A percentile compares a stretch with the other conserved stretches of the same genome.
Conservation (phyloP, 2,329 filamentous ascomycete genomes). For the Botrytis medusae region DNA sequence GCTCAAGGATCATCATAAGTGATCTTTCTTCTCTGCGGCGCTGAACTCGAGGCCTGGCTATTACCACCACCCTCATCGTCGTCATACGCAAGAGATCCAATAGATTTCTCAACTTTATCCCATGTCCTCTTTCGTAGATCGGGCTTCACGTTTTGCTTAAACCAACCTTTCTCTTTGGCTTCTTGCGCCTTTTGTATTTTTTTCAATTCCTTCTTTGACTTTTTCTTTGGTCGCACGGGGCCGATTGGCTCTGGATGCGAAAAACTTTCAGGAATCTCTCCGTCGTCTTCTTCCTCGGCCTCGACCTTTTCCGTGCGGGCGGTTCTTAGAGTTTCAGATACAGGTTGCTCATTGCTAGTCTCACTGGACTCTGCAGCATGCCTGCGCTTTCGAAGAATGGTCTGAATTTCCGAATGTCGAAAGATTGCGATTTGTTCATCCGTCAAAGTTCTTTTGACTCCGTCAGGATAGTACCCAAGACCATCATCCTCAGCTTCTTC, state of each 20-base stretch:
- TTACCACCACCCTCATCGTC: slow-evolving; percentile 46
- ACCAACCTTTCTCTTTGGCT: slow-evolving; percentile 37
- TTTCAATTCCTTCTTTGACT: slow-evolving; percentile 25
- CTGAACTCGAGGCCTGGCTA: slow-evolving; percentile 31
- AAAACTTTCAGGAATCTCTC: slow-evolving; percentile 7
- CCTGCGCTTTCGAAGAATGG: slow-evolving; percentile 57
- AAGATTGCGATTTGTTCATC: slow-evolving; percentile 91
- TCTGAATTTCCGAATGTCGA: slow-evolving; percentile 80
- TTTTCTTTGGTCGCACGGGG: slow-evolving; percentile 21
- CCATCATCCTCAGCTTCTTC: slow-evolving; percentile 58
- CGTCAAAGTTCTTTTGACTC: slow-evolving; percentile 83
- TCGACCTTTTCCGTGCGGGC: slow-evolving; percentile 10
- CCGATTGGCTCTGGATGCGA: slow-evolving; percentile 23
- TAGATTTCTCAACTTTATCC: slow-evolving; percentile 62
- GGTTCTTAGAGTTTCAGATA: background rate
- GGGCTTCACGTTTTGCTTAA: slow-evolving; percentile 50
- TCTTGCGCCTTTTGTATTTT: slow-evolving; percentile 31
- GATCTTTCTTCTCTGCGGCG: slow-evolving; percentile 47
- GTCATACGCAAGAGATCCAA: slow-evolving; percentile 58
- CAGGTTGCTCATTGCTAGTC: slow-evolving; percentile 17
- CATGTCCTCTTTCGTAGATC: slow-evolving; percentile 66
- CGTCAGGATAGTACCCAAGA: slow-evolving; percentile 83
- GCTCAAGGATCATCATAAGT: slow-evolving; percentile 49
- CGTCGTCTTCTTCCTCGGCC: slow-evolving; percentile 30
- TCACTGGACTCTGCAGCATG: slow-evolving; percentile 32